These are phyloP conservation scores for Carex littledalei DNA, from an alignment of 176 grass and related monocot genomes.

Conservation along the genomic window DNA sequence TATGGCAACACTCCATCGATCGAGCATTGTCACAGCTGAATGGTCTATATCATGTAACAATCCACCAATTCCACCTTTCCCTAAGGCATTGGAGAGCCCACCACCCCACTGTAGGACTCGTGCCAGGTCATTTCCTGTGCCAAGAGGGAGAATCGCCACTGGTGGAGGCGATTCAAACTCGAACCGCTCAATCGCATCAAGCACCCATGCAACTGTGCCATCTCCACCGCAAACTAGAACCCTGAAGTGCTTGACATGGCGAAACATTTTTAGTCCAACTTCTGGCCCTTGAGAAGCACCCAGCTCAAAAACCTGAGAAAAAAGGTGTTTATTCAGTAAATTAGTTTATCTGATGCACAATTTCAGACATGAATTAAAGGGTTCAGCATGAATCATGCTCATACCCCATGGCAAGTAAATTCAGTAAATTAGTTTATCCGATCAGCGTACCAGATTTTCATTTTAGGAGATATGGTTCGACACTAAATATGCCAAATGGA, in stretches of 20 bases:
- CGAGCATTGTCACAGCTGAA: constrained; percentile 74
- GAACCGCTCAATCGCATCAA: constrained; percentile 75
- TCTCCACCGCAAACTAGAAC: constrained; percentile 96
- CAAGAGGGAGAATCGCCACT: constrained; percentile 88
- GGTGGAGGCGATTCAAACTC: constrained; percentile 90
- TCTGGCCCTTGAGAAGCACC: constrained; percentile 71
- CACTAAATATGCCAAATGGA: neutral
- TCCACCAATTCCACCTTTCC: constrained; percentile 61
- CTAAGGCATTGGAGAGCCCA: constrained; percentile 71
- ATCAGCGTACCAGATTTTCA: neutral
- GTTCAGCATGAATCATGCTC: constrained; percentile 2
- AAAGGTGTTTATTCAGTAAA: constrained; percentile 14
- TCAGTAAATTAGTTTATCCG: neutral
- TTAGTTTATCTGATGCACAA: constrained; percentile 9
- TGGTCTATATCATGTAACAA: constrained; percentile 72
- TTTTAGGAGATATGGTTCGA: neutral
- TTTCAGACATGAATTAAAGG: neutral
- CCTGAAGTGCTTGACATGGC: constrained; percentile 61
- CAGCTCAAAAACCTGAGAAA: constrained; percentile 83
- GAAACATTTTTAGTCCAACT: constrained; percentile 69
- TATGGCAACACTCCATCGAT: constrained; percentile 80
- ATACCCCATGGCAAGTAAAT: neutral
- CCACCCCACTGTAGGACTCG: constrained; percentile 78
- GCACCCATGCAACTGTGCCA: constrained; percentile 84
- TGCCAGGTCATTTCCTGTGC: constrained; percentile 86